Percentiles rank a stretch among this genome's conserved stretches.
These are phyloP conservation scores for Chrysochromulina tobinii DNA, from an alignment of 78 protist species.

Conservation along the genomic window DNA sequence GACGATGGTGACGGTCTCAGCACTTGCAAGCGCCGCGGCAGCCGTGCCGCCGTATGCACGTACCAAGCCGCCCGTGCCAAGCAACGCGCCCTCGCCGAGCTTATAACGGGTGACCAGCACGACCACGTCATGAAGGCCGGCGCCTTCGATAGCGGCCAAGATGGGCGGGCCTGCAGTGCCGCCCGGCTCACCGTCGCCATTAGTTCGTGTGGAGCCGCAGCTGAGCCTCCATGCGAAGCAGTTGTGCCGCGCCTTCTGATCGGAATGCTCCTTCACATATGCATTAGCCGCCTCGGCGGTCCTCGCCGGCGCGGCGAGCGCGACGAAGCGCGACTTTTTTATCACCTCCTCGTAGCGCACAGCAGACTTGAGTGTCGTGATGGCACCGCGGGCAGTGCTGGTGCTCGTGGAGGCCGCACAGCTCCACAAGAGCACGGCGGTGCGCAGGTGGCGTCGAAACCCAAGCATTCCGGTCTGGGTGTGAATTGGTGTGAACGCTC, in stretches of 20 bases:
- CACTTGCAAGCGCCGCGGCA: neutral
- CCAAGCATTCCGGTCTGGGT: too few species aligned
- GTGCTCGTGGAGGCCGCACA: too few species aligned
- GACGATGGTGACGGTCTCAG: neutral
- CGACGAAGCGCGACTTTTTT: neutral
- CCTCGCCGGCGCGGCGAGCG: neutral
- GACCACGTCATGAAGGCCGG: neutral
- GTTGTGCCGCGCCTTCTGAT: neutral
- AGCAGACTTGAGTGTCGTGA: too few species aligned
- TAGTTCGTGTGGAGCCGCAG: neutral
- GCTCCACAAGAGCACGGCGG: too few species aligned
- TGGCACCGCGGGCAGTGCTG: too few species aligned
- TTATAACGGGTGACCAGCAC: neutral
- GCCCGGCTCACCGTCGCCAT: conserved; percentile 7
- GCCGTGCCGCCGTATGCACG: conserved; percentile 19
- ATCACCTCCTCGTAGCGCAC: too few species aligned
- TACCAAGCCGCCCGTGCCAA: conserved; percentile 5
- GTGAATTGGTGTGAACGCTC: too few species aligned
- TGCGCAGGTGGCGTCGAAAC: too few species aligned
- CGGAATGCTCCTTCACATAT: neutral
- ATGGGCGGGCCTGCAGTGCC: conserved; percentile 24
- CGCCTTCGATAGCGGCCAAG: neutral
- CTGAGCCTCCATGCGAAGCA: neutral
- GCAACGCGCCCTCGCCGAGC: neutral
- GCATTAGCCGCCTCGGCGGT: neutral